Evolutionary conservation across 2,329 filamentous ascomycete species (phyloP).

Genomic region (Penicillium sp.): DNA sequence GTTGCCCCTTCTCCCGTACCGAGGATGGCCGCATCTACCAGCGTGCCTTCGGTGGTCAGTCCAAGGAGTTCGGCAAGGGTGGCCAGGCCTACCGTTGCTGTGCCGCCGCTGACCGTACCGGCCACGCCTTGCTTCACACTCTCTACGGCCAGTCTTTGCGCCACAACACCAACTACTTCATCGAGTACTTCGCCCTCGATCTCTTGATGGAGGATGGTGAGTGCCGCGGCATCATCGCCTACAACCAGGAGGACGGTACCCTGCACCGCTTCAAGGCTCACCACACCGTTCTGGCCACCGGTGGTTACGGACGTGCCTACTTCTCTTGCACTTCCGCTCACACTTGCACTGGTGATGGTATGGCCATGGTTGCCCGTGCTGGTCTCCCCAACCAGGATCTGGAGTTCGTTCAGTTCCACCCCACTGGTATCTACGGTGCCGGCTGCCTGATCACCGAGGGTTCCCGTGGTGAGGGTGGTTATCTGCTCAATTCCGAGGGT

Average conservation of each 20-base stretch:
- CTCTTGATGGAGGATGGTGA: conserved; percentile 96
- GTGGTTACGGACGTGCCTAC: conserved; percentile 96
- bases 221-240: conserved; percentile 93
- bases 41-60: conserved; percentile 97
- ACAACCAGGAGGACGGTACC: conserved; percentile 98
- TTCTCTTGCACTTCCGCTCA: conserved; percentile 98
- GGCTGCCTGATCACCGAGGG: conserved; percentile 98
- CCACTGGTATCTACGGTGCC: conserved; percentile 97
- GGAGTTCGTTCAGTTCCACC: conserved; percentile 99
- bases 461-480: conserved; percentile 95
- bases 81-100: conserved; percentile 97
- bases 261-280: conserved; percentile 95
- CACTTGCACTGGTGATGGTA: conserved; percentile 97
- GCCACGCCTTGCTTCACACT: conserved; percentile 95
- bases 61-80: conserved; percentile 90
- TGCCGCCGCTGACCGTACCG: conserved; percentile 92
- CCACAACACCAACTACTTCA: conserved; percentile 99
- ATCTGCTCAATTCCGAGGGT: conserved; percentile 94
- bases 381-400: conserved; percentile 98
- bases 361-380: conserved; percentile 98
- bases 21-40: conserved; percentile 98
- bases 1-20: conserved; percentile 87
- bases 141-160: conserved; percentile 95
- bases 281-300: conserved; percentile 94
- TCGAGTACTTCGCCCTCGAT: conserved; percentile 97